Percentiles rank a stretch among this genome's conserved stretches.
phyloP scores from a whole-genome alignment of 1,284 basidiomycete species.

The Ustilago vetiveriae region DNA sequence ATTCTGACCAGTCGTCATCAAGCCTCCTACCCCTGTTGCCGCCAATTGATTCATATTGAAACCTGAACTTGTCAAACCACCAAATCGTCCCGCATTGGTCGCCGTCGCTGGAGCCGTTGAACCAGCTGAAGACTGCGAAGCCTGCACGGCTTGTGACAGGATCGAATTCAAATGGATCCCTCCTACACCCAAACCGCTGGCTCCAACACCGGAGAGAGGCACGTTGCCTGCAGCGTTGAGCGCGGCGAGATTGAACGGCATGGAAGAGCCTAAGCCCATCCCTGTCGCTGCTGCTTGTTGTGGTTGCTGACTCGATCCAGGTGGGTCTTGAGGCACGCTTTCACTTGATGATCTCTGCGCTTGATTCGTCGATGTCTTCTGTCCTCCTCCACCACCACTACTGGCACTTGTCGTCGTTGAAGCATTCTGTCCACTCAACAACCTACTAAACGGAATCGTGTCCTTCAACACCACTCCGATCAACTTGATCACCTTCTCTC shows the following conservation, averaged over 20 bases:
- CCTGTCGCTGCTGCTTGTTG: conserved; percentile 5
- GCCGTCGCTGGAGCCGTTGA: no score
- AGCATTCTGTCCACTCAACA: conserved; percentile 23
- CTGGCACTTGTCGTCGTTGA: background rate
- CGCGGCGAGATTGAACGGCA: conserved; percentile 42
- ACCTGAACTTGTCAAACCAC: no score
- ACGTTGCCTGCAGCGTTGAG: conserved; percentile 34
- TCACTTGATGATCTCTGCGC: no score
- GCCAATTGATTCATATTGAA: no score
- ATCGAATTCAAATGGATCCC: conserved; percentile 1
- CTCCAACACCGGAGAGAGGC: conserved; percentile 17
- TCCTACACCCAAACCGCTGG: conserved; percentile 1
- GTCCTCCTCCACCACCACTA: no score
- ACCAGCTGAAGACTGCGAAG: no score
- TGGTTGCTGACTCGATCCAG: background rate
- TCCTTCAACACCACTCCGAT: conserved; percentile 54
- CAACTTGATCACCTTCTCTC: conserved; percentile 22
- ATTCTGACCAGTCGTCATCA: no score
- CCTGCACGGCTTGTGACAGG: no score
- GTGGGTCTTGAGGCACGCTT: background rate
- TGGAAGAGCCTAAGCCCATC: conserved; percentile 42
- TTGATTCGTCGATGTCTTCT: no score
- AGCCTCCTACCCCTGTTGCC: no score
- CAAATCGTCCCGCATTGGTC: no score
- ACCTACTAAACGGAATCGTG: conserved; percentile 45